phyloP scores from a whole-genome alignment of 257 asterid species.

The Rehmannia glutinosa region DNA sequence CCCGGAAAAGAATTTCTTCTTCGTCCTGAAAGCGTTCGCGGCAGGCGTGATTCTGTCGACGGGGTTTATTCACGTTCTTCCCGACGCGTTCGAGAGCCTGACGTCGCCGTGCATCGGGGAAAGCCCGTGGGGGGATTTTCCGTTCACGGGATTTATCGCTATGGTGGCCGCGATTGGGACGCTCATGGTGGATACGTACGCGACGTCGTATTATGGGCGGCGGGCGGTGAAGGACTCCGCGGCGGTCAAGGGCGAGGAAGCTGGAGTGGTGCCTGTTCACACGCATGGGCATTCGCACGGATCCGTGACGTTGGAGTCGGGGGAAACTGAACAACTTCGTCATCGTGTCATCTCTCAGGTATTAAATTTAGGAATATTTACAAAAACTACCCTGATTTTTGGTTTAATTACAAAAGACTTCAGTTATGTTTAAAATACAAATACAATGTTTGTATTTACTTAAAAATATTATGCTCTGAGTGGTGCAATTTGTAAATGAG shows the following conservation, averaged over 20 bases:
- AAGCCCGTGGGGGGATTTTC: slow-evolving; percentile 41
- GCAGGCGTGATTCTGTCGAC: slow-evolving; percentile 49
- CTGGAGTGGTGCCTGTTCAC: slow-evolving; percentile 1
- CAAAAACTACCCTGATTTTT: too few relatives aligned
- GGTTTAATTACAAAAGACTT: too few relatives aligned
- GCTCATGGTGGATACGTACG: slow-evolving; percentile 36
- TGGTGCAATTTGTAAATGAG: too few relatives aligned
- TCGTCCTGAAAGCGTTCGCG: slow-evolving; percentile 43
- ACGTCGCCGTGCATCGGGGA: slow-evolving; percentile 30
- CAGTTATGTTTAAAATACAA: too few relatives aligned
- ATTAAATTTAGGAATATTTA: too few relatives aligned
- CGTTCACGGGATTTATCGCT: slow-evolving; percentile 42
- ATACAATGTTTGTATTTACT: too few relatives aligned
- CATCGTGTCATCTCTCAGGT: slow-evolving; percentile 39
- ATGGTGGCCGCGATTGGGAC: slow-evolving; percentile 39
- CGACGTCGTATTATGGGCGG: slow-evolving; percentile 22
- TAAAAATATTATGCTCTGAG: too few relatives aligned
- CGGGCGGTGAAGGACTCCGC: not conserved
- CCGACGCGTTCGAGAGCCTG: slow-evolving; percentile 34
- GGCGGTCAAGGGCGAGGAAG: not conserved
- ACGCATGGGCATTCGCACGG: slow-evolving; percentile 29
- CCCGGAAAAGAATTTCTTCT: slow-evolving; percentile 36
- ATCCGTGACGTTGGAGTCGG: not conserved
- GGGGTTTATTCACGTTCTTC: slow-evolving; percentile 39
- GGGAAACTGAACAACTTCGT: slow-evolving; percentile 21